Evolutionary conservation across 192 early-diverging fungal genomes (phyloP).

Genomic region (Entrophospora sp.): DNA sequence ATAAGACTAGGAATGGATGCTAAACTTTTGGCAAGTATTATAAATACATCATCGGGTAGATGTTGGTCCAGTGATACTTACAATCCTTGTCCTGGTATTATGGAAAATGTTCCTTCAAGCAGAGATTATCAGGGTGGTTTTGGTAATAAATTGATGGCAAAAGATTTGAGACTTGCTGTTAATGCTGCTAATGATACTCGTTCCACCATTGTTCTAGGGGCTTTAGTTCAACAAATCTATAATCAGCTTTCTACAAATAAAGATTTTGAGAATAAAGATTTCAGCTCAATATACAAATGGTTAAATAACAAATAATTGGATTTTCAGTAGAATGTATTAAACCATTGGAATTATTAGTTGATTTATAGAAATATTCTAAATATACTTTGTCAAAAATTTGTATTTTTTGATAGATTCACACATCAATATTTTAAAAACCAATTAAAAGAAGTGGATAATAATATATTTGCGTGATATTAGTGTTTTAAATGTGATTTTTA

Average conservation of each 20-base stretch:
- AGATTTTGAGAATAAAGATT: slow-evolving; percentile 71
- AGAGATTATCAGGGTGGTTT: slow-evolving; percentile 86
- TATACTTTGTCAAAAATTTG: too few species aligned
- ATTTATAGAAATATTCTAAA: too few species aligned
- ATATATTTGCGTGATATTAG: too few species aligned
- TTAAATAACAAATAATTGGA: too few species aligned
- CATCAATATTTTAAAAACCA: too few species aligned
- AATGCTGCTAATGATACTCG: slow-evolving; percentile 70
- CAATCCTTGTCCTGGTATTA: slow-evolving; percentile 80
- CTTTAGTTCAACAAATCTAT: slow-evolving; percentile 74
- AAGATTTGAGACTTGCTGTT: slow-evolving; percentile 86
- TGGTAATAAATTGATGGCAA: slow-evolving; percentile 79
- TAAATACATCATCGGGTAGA: slow-evolving; percentile 84
- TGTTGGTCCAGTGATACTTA: slow-evolving; percentile 92
- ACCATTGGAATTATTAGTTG: too few species aligned
- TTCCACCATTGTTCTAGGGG: slow-evolving; percentile 64
- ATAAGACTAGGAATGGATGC: slow-evolving; percentile 82
- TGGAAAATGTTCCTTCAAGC: slow-evolving; percentile 67
- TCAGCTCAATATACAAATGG: slow-evolving; percentile 65
- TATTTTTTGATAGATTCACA: too few species aligned
- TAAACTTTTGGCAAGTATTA: slow-evolving; percentile 66
- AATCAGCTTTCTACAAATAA: slow-evolving; percentile 58
- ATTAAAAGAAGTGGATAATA: too few species aligned
- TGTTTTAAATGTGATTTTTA: too few species aligned
- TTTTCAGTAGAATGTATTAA: too few species aligned